Base-by-base conservation (phyloP, 768 basidiomycete species). In the Clathrus columnatus region DNA sequence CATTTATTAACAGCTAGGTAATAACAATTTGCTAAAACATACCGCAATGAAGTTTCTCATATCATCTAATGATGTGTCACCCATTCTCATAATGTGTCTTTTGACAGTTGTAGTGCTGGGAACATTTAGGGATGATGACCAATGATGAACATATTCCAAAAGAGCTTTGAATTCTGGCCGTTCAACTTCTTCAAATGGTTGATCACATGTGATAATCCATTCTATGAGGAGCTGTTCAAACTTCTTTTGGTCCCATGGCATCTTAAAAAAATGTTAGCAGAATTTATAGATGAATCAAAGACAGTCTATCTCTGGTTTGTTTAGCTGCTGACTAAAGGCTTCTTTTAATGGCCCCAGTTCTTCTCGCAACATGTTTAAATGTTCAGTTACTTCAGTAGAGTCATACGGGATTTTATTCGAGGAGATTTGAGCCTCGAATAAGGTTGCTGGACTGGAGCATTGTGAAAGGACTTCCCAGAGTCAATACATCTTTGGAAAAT, bases 41-140 rank as follows among this genome's bases (percentile, higher is more conserved):
- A 65, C 64, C 30, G 41, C 27, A 30, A 65, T 60, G 44, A 64
- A 59, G 3, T 50, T 27, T 26, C 53, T 60, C 8, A 61, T 50
- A 11, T 52, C 36, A 7, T 56, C n/a, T 3, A 60, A 32, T 0
- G 57, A 47, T 7, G 60, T 59, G 11, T 50, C 50, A 20, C 60
- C 63, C 48, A 63, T 60, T 32, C 56, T 57, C 60, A 61, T 57
- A n/a, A 66, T 46, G 2, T 50, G 52, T 4, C 29, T n/a, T 44
- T 57, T 51, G 16, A 66, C 48, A 1, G 60, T 42, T 11, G 44
- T 32, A 5, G 27, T 29, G 11, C 30, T 36, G 5, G 61, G 61
- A 8, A 64, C 58, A 1, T 23, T 17, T 7, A 50, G 20, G 10
- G 16, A 10, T 17, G 27, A 36, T 6, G 6, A 5, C n/a, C 17